These are phyloP conservation scores for Gossypium raimondii DNA, from an alignment of 345 rosid genomes.

Conservation along the genomic window DNA sequence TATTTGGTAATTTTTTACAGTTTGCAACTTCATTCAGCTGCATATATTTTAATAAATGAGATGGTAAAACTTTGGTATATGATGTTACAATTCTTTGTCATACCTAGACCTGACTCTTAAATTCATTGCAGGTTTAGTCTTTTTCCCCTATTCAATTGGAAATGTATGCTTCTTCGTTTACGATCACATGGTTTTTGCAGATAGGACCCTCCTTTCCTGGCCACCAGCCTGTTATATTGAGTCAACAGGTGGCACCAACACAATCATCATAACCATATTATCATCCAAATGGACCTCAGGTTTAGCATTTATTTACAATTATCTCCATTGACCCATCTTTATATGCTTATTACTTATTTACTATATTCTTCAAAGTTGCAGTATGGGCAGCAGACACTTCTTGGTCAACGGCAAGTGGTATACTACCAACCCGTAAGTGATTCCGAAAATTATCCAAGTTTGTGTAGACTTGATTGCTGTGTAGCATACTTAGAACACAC, in stretches of 20 bases:
- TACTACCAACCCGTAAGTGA: constrained; percentile 68
- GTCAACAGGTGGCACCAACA: constrained; percentile 49
- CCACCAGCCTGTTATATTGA: constrained; percentile 69
- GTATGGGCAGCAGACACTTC: constrained; percentile 66
- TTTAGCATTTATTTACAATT: constrained; percentile 13
- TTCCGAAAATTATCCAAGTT: neutral
- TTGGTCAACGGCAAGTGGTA: constrained; percentile 59
- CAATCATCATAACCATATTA: constrained; percentile 61
- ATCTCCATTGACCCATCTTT: neutral
- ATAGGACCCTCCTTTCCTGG: constrained; percentile 54
- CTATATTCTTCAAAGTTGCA: constrained; percentile 26
- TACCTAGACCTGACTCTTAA: neutral
- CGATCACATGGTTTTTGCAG: constrained; percentile 34
- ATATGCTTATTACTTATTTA: constrained; percentile 14
- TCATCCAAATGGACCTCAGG: constrained; percentile 77
- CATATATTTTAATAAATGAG: neutral
- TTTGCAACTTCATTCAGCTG: neutral
- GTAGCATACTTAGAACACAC: neutral
- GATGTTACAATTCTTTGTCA: neutral
- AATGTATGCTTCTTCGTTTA: neutral
- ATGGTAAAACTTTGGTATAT: neutral
- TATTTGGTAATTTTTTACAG: neutral
- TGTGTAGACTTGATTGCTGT: neutral
- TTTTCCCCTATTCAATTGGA: too few relatives aligned
- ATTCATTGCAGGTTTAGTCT: neutral